A percentile compares a stretch with the other conserved stretches of the same genome.
These are phyloP conservation scores for Thraustochytrium striatum DNA, from an alignment of 352 stramenopile species.

Conservation along the genomic window DNA sequence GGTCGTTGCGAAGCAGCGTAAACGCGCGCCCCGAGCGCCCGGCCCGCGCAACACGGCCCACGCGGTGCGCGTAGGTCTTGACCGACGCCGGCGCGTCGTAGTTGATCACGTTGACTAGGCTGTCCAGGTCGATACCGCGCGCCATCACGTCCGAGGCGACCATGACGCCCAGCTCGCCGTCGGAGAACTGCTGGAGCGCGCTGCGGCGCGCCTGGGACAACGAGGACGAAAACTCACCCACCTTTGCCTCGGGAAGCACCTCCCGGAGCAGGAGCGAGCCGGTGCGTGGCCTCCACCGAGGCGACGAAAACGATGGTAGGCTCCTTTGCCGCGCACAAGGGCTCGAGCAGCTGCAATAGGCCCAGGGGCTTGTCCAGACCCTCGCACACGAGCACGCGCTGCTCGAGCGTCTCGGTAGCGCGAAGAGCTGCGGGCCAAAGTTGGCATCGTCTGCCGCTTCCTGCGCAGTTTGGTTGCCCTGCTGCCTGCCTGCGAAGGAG, in stretches of 20 bases:
- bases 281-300: constrained; percentile 30
- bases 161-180: constrained; percentile 72
- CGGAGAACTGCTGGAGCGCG: constrained; percentile 76
- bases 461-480: constrained; percentile 67
- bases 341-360: constrained; percentile 85
- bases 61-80: constrained; percentile 97
- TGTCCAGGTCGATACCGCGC: constrained; percentile 94
- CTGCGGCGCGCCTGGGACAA: constrained; percentile 75
- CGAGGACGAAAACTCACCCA: constrained; percentile 19
- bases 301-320: constrained; percentile 6
- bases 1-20: constrained; percentile 68
- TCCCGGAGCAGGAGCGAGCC: neutral
- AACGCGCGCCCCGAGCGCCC: constrained; percentile 88
- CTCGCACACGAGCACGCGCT: constrained; percentile 86
- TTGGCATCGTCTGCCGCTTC: constrained; percentile 57
- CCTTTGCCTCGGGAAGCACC: neutral
- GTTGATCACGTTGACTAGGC: constrained; percentile 92
- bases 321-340: constrained; percentile 64
- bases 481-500: constrained; percentile 61
- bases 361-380: constrained; percentile 89
- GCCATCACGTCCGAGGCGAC: constrained; percentile 97
- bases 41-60: constrained; percentile 96
- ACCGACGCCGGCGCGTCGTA: constrained; percentile 97
- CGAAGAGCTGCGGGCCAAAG: constrained; percentile 58
- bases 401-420: constrained; percentile 64